Base-by-base conservation (phyloP, 2,329 filamentous ascomycete species). In the Lojkania enalia region DNA sequence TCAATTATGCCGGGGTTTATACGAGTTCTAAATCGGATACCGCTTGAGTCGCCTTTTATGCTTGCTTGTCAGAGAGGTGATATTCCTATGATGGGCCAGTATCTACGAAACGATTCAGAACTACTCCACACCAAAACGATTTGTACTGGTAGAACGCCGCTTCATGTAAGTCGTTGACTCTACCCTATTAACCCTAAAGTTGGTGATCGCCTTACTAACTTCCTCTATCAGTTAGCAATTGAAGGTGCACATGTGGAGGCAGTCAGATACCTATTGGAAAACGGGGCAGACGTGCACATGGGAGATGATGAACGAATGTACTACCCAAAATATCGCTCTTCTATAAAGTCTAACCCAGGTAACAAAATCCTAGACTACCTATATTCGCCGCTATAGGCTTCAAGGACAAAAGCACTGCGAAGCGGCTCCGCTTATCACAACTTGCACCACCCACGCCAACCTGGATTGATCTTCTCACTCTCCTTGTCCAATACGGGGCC, bases 401-500 rank as follows among this genome's bases (percentile, higher is more conserved):
- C 33, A 12, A 19, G 9, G 19, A 9, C 9, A 11, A 20, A 36
- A 20, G 11, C 11, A 11, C 7, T 15, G 7, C 14, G n/a, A 27
- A 9, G 23, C 7, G n/a, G 7, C 7, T 7, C 7, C 23, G 23
- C 23, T 27, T 27, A 7, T 7, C 23, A 7, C 23, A 27, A 27
- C n/a, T 27, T 9, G 7, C 23, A 9, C 23, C 23, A 9, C 23
- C 7, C 7, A 9, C 23, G 7, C 23, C 23, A 18, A 19, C 9
- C 12, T 36, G 33, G 33, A 14, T 36, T 5, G 15, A 18, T 18
- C 16, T 20, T 19, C 16, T 36, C 11, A n/a, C 14, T 16, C 33
- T 36, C n/a, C 15, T 36, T 5, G 20, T 36, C 20, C 33, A 36
- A 20, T n/a, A 36, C n/a, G 33, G 33, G 7, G 33, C 33, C 14